Evolutionary conservation across 345 rosid genomes (phyloP).

Genomic region (Ceriops decandra): DNA sequence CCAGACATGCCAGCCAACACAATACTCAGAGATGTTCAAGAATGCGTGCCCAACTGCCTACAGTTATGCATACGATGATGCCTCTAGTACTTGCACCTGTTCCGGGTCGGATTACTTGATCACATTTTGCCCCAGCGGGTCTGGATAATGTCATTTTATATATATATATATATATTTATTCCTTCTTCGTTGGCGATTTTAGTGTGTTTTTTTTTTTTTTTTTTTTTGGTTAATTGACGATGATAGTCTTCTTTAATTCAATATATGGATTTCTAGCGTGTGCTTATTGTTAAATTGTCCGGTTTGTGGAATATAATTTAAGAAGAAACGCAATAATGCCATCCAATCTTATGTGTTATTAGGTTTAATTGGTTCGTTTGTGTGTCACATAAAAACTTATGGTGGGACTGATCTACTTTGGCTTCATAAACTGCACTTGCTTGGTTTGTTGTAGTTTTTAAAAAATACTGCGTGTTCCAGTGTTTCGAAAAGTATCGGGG

Average conservation of each 20-base stretch:
- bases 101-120: constrained; percentile 69
- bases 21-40: constrained; percentile 77
- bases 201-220: not conserved
- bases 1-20: constrained; percentile 67
- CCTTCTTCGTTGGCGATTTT: not conserved
- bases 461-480: too few species aligned
- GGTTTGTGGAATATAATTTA: not conserved
- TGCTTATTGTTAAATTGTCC: not conserved
- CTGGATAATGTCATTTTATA: not conserved
- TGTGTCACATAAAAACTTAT: too few species aligned
- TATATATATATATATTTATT: not conserved
- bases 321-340: not conserved
- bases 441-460: too few species aligned
- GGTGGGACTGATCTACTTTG: too few species aligned
- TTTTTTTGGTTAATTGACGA: not conserved
- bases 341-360: not conserved
- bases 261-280: not conserved
- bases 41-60: constrained; percentile 84
- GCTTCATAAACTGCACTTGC: too few species aligned
- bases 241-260: not conserved
- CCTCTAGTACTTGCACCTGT: constrained; percentile 75
- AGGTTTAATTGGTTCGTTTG: not conserved
- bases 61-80: constrained; percentile 91
- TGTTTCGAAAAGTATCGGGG: too few species aligned
- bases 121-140: constrained; percentile 58